Conservation (phyloP, 2,329 filamentous ascomycete genomes). For the Cladophialophora carrionii region DNA sequence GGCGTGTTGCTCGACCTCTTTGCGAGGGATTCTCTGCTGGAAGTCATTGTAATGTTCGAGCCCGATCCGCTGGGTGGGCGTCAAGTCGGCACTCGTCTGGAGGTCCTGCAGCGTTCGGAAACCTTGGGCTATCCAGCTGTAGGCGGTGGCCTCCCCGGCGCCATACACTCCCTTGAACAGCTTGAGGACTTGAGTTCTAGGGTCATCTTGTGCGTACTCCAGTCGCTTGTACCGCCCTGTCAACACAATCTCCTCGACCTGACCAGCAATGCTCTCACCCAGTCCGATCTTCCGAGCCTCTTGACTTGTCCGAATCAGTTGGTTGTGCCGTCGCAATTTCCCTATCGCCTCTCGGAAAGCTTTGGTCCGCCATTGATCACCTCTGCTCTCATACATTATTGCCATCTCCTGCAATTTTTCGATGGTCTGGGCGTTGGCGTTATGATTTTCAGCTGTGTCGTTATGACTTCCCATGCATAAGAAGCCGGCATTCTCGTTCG, state of each 20-base stretch:
- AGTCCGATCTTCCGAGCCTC: slow-evolving; percentile 72
- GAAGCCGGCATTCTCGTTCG: slow-evolving; percentile 50
- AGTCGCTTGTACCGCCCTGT: slow-evolving; percentile 73
- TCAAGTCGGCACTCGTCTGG: slow-evolving; percentile 63
- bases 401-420: slow-evolving; percentile 77
- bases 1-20: slow-evolving; percentile 73
- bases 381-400: slow-evolving; percentile 72
- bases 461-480: slow-evolving; percentile 64
- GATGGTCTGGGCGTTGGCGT: slow-evolving; percentile 77
- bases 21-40: slow-evolving; percentile 73
- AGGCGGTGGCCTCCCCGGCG: slow-evolving; percentile 70
- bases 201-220: slow-evolving; percentile 69
- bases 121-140: slow-evolving; percentile 75
- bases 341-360: slow-evolving; percentile 78
- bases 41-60: slow-evolving; percentile 81
- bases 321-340: slow-evolving; percentile 68
- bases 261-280: slow-evolving; percentile 72
- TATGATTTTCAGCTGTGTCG: slow-evolving; percentile 50
- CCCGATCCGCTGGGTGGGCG: slow-evolving; percentile 71
- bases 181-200: slow-evolving; percentile 66
- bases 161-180: slow-evolving; percentile 79
- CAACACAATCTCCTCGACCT: slow-evolving; percentile 85
- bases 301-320: slow-evolving; percentile 67
- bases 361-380: slow-evolving; percentile 74
- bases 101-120: slow-evolving; percentile 75